A percentile compares a stretch with the other conserved stretches of the same genome.
Evolutionary conservation across 768 basidiomycete genomes (phyloP).

Genomic region (Plicaturopsis crispa): DNA sequence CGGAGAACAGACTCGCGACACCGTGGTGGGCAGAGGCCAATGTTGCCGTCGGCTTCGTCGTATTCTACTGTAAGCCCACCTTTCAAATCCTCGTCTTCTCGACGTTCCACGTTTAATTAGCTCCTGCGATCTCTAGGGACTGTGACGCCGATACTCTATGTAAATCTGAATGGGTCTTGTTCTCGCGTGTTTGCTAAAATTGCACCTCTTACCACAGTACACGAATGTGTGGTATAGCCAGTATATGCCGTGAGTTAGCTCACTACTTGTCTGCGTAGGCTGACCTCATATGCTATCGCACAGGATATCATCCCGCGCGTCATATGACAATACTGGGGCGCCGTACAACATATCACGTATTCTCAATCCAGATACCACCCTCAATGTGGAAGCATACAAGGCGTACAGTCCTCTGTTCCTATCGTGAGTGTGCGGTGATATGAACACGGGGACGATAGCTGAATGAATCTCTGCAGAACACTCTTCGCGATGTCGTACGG

Average conservation of each 20-base stretch:
- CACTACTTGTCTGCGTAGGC: neutral
- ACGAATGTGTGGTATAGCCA: constrained; percentile 50
- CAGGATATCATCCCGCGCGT: constrained; percentile 50
- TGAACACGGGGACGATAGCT: no score
- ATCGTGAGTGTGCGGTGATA: constrained; percentile 22
- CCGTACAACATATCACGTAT: constrained; percentile 54
- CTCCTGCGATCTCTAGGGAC: constrained; percentile 28
- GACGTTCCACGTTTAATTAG: constrained; percentile 9
- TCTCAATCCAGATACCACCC: constrained; percentile 41
- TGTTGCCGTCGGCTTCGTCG: constrained; percentile 49
- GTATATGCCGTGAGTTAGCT: constrained; percentile 43
- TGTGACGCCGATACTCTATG: constrained; percentile 40
- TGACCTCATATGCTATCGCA: neutral
- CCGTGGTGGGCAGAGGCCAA: constrained; percentile 77
- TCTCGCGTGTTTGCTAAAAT: constrained; percentile 6
- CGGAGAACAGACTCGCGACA: constrained; percentile 31
- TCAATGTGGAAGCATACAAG: constrained; percentile 49
- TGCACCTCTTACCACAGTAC: constrained; percentile 25
- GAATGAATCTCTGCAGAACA: constrained; percentile 29
- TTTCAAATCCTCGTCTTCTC: constrained; percentile 9
- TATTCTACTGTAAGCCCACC: constrained; percentile 50
- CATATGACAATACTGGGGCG: constrained; percentile 56
- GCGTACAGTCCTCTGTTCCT: constrained; percentile 58
- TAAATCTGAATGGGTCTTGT: constrained; percentile 14
- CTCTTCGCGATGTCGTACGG: constrained; percentile 53